A percentile compares a stretch with the other conserved stretches of the same genome.
phyloP scores from a whole-genome alignment of 345 rosid genomes.

The Syzygium oleosum region DNA sequence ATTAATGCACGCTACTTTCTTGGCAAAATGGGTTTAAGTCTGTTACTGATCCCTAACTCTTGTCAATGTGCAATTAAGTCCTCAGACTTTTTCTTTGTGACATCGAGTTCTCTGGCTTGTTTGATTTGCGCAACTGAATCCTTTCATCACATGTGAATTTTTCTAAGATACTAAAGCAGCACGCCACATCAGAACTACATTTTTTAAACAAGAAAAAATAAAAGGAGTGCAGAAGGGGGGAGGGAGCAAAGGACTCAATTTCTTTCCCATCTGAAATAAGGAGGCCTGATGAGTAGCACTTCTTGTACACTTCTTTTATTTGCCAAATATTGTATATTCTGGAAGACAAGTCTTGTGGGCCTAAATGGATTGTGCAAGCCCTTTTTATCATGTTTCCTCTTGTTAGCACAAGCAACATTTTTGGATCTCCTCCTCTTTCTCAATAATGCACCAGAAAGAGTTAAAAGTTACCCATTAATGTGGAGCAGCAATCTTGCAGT shows the following conservation, averaged over 20 bases:
- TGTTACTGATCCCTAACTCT: background rate
- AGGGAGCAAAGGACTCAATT: background rate
- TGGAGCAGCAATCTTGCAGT: constrained; percentile 88
- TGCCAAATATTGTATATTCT: background rate
- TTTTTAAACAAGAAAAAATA: background rate
- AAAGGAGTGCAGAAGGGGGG: background rate
- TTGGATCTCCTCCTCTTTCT: background rate
- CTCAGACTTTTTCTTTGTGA: background rate
- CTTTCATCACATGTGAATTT: background rate
- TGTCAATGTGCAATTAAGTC: background rate
- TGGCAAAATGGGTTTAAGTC: background rate
- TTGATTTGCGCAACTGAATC: background rate
- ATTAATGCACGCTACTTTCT: background rate
- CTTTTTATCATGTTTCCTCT: background rate
- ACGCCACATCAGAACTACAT: background rate
- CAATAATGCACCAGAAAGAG: background rate
- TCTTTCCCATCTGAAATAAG: background rate
- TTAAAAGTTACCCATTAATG: constrained; percentile 66
- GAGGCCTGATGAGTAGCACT: background rate
- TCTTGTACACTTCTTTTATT: background rate
- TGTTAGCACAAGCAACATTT: background rate
- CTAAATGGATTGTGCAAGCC: background rate
- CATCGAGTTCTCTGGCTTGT: background rate
- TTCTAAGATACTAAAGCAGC: background rate
- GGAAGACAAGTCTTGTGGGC: background rate